These are phyloP conservation scores for Cucurbita argyrosperma DNA, from an alignment of 306 rosid genomes.

Conservation along the genomic window DNA sequence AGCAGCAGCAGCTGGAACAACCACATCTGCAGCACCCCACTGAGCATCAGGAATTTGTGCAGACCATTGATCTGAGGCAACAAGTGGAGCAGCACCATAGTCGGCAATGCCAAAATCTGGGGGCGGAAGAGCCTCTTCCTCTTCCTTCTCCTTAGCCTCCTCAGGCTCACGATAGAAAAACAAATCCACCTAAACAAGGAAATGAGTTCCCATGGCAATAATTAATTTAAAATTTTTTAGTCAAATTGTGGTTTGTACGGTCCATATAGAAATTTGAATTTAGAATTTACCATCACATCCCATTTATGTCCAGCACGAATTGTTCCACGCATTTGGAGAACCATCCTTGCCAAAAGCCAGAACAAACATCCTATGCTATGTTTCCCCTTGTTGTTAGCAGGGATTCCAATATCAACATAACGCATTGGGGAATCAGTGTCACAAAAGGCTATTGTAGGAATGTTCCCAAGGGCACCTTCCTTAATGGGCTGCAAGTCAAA, in stretches of 20 bases:
- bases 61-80: constrained; percentile 26
- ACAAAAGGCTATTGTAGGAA: constrained; percentile 83
- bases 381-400: constrained; percentile 86
- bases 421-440: constrained; percentile 90
- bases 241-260: background rate
- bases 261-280: background rate
- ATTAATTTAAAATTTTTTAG: background rate
- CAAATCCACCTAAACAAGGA: constrained; percentile 44
- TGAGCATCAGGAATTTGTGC: constrained; percentile 18
- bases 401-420: constrained; percentile 82
- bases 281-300: constrained; percentile 67
- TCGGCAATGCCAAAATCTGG: constrained; percentile 48
- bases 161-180: constrained; percentile 89
- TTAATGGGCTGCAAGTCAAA: constrained; percentile 57
- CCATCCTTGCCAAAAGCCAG: constrained; percentile 90
- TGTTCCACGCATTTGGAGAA: constrained; percentile 72
- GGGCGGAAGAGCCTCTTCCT: constrained; percentile 37
- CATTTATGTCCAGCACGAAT: constrained; percentile 62
- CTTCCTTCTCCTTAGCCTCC: constrained; percentile 60
- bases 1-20: background rate
- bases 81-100: constrained; percentile 21
- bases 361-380: constrained; percentile 81
- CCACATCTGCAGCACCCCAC: constrained; percentile 19
- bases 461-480: constrained; percentile 84
- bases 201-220: background rate